These are phyloP conservation scores for Fusarium ramigenum DNA, from an alignment of 2,329 filamentous ascomycete species.

Conservation along the genomic window DNA sequence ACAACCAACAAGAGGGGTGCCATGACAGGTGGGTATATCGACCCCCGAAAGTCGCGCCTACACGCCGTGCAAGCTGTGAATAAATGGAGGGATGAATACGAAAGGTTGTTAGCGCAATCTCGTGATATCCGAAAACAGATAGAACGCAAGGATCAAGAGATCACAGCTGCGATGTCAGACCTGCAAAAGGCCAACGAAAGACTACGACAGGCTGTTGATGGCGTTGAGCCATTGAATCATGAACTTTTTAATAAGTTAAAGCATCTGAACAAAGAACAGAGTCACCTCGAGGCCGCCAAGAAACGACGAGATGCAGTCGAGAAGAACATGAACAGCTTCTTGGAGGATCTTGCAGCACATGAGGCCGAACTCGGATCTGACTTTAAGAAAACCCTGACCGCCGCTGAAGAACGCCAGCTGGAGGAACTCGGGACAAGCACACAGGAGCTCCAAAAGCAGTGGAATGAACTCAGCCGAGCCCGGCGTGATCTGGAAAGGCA, in stretches of 20 bases:
- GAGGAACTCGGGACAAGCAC: conserved; percentile 74
- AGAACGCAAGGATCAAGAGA: conserved; percentile 84
- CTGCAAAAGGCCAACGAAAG: conserved; percentile 84
- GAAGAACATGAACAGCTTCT: conserved; percentile 77
- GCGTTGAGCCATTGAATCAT: conserved; percentile 80
- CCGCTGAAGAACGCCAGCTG: conserved; percentile 83
- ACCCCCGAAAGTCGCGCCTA: conserved; percentile 85
- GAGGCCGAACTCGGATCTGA: conserved; percentile 84
- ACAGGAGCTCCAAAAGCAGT: conserved; percentile 79
- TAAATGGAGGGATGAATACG: conserved; percentile 78
- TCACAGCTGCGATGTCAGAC: conserved; percentile 86
- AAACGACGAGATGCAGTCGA: conserved; percentile 74
- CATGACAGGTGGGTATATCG: conserved; percentile 93
- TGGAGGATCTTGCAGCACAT: conserved; percentile 78
- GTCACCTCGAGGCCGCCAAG: conserved; percentile 76
- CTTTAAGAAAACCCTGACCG: conserved; percentile 89
- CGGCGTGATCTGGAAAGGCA: conserved; percentile 81
- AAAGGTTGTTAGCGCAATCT: conserved; percentile 71
- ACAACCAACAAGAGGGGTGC: conserved; percentile 95
- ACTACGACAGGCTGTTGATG: conserved; percentile 79
- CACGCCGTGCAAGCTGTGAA: conserved; percentile 81
- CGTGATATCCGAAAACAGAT: conserved; percentile 74
- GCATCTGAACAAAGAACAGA: conserved; percentile 76
- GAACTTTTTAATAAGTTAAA: conserved; percentile 80
- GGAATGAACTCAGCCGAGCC: conserved; percentile 76